A percentile compares a stretch with the other conserved stretches of the same genome.
phyloP scores from a whole-genome alignment of 1,139 yeast genomes.

The Saccharomyces hybrid region DNA sequence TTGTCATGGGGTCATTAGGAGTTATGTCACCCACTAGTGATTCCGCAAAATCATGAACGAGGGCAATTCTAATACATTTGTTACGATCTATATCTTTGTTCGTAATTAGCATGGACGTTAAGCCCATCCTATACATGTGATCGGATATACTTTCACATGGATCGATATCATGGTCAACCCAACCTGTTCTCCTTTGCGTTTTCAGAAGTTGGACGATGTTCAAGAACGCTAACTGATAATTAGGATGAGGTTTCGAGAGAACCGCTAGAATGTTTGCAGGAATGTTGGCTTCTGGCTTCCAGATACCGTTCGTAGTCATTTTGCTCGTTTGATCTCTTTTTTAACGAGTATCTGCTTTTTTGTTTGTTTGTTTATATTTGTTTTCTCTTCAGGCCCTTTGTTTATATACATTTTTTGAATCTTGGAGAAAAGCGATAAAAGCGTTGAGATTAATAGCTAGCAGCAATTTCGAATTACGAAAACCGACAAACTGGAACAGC shows the following conservation, averaged over 20 bases:
- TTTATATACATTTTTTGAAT: not conserved
- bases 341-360: not conserved
- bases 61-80: slow-evolving; percentile 75
- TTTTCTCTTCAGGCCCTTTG: slow-evolving; percentile 37
- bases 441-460: not conserved
- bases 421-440: not conserved
- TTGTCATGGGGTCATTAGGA: slow-evolving; percentile 66
- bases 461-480: not conserved
- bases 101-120: slow-evolving; percentile 69
- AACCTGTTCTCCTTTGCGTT: slow-evolving; percentile 84
- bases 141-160: slow-evolving; percentile 73
- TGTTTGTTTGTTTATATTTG: not conserved
- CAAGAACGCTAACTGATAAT: slow-evolving; percentile 61
- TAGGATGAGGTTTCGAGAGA: slow-evolving; percentile 25
- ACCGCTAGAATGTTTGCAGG: slow-evolving; percentile 20
- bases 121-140: slow-evolving; percentile 94
- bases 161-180: slow-evolving; percentile 73
- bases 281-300: slow-evolving; percentile 31
- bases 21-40: slow-evolving; percentile 90
- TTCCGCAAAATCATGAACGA: slow-evolving; percentile 93
- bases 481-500: not conserved
- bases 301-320: slow-evolving; percentile 4
- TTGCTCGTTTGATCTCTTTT: not conserved
- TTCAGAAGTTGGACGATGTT: slow-evolving; percentile 72
- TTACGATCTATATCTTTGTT: slow-evolving; percentile 39